Conservation (phyloP, 139 green algal genomes). For the Auxenochlorella protothecoides region DNA sequence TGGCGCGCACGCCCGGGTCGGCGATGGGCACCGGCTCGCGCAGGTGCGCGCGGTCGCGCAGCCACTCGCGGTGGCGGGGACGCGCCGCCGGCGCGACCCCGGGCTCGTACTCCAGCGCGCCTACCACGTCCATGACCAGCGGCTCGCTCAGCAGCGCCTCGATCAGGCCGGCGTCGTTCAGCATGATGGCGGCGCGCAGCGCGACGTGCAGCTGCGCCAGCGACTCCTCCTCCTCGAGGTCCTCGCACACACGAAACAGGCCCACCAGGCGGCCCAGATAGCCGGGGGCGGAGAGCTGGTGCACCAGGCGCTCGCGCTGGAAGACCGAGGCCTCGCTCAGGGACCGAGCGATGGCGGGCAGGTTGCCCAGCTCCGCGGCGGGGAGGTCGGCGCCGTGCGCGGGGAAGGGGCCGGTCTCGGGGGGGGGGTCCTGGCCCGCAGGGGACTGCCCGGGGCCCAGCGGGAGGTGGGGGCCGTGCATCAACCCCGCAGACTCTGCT, state of each 20-base stretch:
- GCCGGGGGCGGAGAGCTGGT: constrained; percentile 42
- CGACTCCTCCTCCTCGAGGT: constrained; percentile 80
- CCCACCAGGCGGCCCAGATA: constrained; percentile 73
- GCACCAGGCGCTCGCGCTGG: constrained; percentile 61
- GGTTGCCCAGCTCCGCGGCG: too few species aligned
- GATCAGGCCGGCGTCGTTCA: constrained; percentile 84
- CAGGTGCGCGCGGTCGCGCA: constrained; percentile 28
- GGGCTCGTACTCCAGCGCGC: constrained; percentile 88
- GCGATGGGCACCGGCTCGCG: constrained; percentile 81
- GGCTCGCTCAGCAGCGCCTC: constrained; percentile 81
- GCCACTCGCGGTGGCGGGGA: constrained; percentile 71
- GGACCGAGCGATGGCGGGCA: too few species aligned
- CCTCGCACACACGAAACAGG: constrained; percentile 83
- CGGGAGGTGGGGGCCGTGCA: too few species aligned
- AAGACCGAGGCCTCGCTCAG: constrained; percentile 50
- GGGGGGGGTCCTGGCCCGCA: too few species aligned
- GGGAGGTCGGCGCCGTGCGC: too few species aligned
- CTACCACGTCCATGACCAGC: constrained; percentile 81
- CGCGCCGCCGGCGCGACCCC: constrained; percentile 32
- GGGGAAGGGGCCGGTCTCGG: too few species aligned
- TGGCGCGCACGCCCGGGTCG: constrained; percentile 50
- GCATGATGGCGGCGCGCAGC: constrained; percentile 57
- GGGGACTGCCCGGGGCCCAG: too few species aligned
- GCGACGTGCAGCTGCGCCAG: constrained; percentile 54
- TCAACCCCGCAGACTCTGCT: too few species aligned